These are phyloP conservation scores for Pluteus cervinus DNA, from an alignment of 768 basidiomycete genomes.

Conservation along the genomic window DNA sequence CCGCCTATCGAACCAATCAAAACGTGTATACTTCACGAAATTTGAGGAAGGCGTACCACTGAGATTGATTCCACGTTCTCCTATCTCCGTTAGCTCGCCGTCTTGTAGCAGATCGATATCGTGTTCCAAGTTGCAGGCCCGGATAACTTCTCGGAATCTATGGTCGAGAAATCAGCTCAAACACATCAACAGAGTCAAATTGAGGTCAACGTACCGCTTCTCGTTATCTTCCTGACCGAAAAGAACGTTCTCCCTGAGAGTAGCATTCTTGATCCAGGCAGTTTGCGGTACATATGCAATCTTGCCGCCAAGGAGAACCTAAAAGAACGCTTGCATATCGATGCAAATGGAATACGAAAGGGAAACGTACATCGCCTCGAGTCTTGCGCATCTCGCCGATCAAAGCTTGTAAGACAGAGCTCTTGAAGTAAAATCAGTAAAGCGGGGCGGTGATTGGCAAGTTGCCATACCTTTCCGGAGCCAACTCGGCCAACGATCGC, in stretches of 20 bases:
- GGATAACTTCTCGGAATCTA: constrained; percentile 52
- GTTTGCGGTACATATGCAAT: constrained; percentile 56
- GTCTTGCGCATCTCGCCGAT: constrained; percentile 65
- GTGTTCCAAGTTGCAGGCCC: constrained; percentile 62
- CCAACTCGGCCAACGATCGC: constrained; percentile 75
- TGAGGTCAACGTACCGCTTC: constrained; percentile 29
- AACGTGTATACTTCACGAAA: too few relatives aligned
- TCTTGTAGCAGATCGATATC: constrained; percentile 69
- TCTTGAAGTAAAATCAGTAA: constrained; percentile 33
- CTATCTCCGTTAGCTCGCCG: constrained; percentile 66
- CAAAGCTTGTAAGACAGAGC: constrained; percentile 47
- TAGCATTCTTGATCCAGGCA: constrained; percentile 65
- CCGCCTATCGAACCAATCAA: too few relatives aligned
- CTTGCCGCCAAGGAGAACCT: constrained; percentile 48
- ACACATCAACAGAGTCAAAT: too few relatives aligned
- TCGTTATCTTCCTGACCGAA: constrained; percentile 68
- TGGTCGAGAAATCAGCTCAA: too few relatives aligned
- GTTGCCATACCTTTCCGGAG: constrained; percentile 62
- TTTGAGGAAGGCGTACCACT: constrained; percentile 43
- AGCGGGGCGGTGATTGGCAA: too few relatives aligned
- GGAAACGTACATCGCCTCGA: constrained; percentile 40
- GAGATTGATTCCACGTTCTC: constrained; percentile 71
- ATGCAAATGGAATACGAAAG: background rate
- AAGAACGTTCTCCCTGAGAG: constrained; percentile 65
- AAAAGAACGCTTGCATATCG: background rate